These are phyloP conservation scores for Fragilariopsis cylindrus DNA, from an alignment of 108 stramenopile species.

Conservation along the genomic window DNA sequence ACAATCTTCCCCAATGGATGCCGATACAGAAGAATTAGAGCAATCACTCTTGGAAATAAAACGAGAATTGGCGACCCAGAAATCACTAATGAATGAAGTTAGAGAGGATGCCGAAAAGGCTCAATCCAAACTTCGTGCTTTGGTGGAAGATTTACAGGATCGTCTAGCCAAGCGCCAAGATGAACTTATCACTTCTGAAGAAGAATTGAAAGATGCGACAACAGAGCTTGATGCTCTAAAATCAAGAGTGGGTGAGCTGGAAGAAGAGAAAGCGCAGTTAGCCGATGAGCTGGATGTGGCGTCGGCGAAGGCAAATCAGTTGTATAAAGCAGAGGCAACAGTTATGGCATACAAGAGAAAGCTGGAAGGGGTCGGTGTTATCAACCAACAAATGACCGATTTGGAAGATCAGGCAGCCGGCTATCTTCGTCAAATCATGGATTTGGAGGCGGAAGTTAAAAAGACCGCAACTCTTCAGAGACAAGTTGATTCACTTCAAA, in stretches of 20 bases:
- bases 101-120: conserved; percentile 71
- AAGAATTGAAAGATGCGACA: conserved; percentile 57
- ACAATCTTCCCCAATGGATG: conserved; percentile 31
- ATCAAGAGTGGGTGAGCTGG: conserved; percentile 59
- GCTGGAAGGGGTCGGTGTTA: conserved; percentile 69
- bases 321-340: conserved; percentile 80
- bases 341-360: conserved; percentile 76
- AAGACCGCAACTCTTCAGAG: conserved; percentile 64
- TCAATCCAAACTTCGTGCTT: conserved; percentile 67
- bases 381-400: conserved; percentile 80
- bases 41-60: conserved; percentile 59
- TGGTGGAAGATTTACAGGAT: conserved; percentile 82
- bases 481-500: conserved; percentile 57
- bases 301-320: conserved; percentile 73
- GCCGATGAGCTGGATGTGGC: conserved; percentile 87
- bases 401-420: conserved; percentile 76
- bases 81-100: conserved; percentile 51
- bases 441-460: conserved; percentile 77
- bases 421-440: conserved; percentile 81
- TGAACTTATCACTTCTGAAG: conserved; percentile 62
- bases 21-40: conserved; percentile 51
- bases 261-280: conserved; percentile 71
- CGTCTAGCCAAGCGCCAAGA: conserved; percentile 73
- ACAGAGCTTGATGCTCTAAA: conserved; percentile 64
- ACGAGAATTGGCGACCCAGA: conserved; percentile 63